These are phyloP conservation scores for Canna indica DNA, from an alignment of 176 grass and related monocot species.

Conservation along the genomic window DNA sequence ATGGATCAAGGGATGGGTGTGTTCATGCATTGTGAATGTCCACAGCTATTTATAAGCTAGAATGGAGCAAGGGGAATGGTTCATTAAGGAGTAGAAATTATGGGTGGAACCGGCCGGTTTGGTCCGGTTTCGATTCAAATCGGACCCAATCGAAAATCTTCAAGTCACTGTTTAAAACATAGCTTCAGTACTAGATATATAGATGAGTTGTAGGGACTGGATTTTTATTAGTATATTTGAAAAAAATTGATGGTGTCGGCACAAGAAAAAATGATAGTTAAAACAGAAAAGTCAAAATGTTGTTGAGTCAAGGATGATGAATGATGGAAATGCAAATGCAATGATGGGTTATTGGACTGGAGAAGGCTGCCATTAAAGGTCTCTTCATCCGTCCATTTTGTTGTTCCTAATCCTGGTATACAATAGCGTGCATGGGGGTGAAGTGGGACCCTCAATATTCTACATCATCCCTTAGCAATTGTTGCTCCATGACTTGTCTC, in stretches of 20 bases:
- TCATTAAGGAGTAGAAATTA: neutral
- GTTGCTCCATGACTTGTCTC: slow-evolving; percentile 4
- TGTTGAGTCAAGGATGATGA: neutral
- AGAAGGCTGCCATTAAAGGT: neutral
- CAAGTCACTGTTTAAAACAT: too few species aligned
- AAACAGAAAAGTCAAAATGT: too few species aligned
- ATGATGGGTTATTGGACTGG: neutral
- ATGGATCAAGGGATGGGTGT: neutral
- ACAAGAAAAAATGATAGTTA: too few species aligned
- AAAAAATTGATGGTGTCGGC: too few species aligned
- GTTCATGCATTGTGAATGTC: neutral
- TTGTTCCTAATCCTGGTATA: neutral
- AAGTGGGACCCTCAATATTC: neutral
- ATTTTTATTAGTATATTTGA: too few species aligned
- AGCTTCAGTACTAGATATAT: too few species aligned
- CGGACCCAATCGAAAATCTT: too few species aligned
- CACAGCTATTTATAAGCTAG: slow-evolving; percentile 1
- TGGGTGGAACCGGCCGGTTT: neutral
- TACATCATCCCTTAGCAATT: neutral
- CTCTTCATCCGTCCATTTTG: neutral
- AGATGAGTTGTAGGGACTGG: too few species aligned
- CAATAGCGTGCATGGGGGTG: neutral
- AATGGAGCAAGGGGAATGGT: neutral
- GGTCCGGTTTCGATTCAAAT: too few species aligned
- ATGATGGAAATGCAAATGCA: neutral